Percentiles rank a stretch among this genome's conserved stretches.
Evolutionary conservation across 225 moss, liverwort and hornwort genomes (phyloP).

Genomic region (Asterella californica): DNA sequence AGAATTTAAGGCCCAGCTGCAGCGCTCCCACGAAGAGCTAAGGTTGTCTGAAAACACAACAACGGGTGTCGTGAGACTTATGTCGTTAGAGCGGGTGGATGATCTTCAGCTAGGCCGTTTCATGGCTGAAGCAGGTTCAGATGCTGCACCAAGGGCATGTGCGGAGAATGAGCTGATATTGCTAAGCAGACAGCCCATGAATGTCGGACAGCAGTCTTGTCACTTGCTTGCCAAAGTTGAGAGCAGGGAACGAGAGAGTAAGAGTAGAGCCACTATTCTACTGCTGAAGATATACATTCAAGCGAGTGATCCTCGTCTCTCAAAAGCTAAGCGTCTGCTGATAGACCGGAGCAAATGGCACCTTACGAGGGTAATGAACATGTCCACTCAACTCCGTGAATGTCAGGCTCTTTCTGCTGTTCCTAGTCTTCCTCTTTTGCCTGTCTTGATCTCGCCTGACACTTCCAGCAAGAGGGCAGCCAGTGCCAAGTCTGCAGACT

Average conservation of each 20-base stretch:
- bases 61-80: constrained; percentile 61
- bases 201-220: constrained; percentile 66
- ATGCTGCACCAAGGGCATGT: constrained; percentile 76
- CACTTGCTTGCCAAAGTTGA: constrained; percentile 97
- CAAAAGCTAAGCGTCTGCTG: constrained; percentile 75
- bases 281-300: constrained; percentile 67
- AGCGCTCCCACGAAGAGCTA: constrained; percentile 53
- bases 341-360: constrained; percentile 95
- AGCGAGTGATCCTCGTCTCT: constrained; percentile 57
- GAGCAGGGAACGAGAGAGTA: constrained; percentile 70
- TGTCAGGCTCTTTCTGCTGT: constrained; percentile 87
- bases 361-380: constrained; percentile 74
- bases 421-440: constrained; percentile 64
- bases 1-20: constrained; percentile 91
- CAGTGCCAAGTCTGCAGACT: constrained; percentile 8
- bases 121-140: constrained; percentile 77
- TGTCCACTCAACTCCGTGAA: constrained; percentile 79
- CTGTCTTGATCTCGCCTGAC: constrained; percentile 55
- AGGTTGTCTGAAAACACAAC: constrained; percentile 59
- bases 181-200: constrained; percentile 65
- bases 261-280: constrained; percentile 64
- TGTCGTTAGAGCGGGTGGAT: constrained; percentile 92
- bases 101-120: constrained; percentile 87
- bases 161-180: constrained; percentile 80
- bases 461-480: constrained; percentile 4